These are phyloP conservation scores for Lithocarpus polystachyus DNA, from an alignment of 306 rosid genomes.

Conservation along the genomic window DNA sequence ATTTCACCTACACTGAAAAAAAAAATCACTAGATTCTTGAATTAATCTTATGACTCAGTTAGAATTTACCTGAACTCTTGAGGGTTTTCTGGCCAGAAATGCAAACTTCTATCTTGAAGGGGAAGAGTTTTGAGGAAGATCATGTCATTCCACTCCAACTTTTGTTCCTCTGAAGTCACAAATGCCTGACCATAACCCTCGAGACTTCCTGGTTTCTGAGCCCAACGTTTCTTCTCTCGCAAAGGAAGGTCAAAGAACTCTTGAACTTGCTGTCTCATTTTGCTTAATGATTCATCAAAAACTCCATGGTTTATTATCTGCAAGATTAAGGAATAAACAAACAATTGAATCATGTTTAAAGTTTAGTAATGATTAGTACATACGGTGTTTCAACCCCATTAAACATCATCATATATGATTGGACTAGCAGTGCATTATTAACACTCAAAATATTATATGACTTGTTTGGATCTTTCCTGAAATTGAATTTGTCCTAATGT, in stretches of 20 bases:
- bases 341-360: neutral
- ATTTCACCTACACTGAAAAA: too few relatives aligned
- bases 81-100: constrained; percentile 53
- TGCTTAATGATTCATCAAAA: constrained; percentile 12
- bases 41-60: neutral
- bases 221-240: constrained; percentile 32
- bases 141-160: constrained; percentile 58
- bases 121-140: constrained; percentile 45
- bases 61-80: constrained; percentile 34
- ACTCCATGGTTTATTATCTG: constrained; percentile 45
- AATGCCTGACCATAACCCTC: constrained; percentile 59
- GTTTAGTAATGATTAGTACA: too few relatives aligned
- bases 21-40: too few relatives aligned
- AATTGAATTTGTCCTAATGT: too few relatives aligned
- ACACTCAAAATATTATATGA: too few relatives aligned
- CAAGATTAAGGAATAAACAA: neutral
- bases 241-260: constrained; percentile 41
- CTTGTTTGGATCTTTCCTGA: too few relatives aligned
- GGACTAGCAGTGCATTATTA: too few relatives aligned
- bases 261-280: constrained; percentile 36
- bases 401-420: too few relatives aligned
- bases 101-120: constrained; percentile 27
- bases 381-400: too few relatives aligned
- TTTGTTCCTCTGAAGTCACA: constrained; percentile 43
- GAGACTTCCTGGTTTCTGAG: constrained; percentile 44